These are phyloP conservation scores for Cercospora sp. DNA, from an alignment of 2,329 filamentous ascomycete species.

Conservation along the genomic window DNA sequence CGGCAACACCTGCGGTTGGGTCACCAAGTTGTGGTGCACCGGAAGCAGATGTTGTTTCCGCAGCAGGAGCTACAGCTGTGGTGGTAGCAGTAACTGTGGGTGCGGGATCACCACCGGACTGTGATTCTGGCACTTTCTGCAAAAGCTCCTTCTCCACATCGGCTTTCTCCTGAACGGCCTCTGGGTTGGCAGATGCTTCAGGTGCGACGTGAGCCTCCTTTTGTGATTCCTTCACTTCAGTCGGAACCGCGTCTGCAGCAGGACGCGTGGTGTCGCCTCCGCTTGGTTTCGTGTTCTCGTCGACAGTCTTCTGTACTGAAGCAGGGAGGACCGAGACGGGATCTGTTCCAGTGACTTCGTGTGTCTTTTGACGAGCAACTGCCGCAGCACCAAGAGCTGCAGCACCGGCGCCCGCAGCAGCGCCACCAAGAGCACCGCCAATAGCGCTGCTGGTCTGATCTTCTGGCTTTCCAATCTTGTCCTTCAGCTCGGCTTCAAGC, in stretches of 20 bases:
- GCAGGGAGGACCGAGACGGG: constrained; percentile 45
- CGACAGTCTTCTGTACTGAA: constrained; percentile 51
- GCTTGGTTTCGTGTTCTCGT: constrained; percentile 26
- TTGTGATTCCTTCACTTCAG: constrained; percentile 35
- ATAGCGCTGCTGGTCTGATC: constrained; percentile 30
- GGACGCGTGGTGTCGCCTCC: constrained; percentile 10
- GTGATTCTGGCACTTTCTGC: constrained; percentile 52
- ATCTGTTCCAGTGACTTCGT: constrained; percentile 48
- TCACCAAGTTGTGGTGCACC: constrained; percentile 37
- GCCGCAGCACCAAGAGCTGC: constrained; percentile 47
- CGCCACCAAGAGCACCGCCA: constrained; percentile 45
- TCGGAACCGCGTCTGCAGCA: constrained; percentile 29
- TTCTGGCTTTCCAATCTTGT: constrained; percentile 56
- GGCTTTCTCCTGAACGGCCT: constrained; percentile 73
- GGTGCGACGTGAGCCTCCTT: constrained; percentile 51
- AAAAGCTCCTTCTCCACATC: constrained; percentile 72
- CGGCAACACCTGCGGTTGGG: constrained; percentile 29
- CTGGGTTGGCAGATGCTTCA: constrained; percentile 69
- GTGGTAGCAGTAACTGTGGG: constrained; percentile 43
- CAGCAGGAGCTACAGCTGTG: constrained; percentile 38
- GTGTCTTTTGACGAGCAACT: constrained; percentile 42
- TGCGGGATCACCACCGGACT: constrained; percentile 48
- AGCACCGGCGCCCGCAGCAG: constrained; percentile 37
- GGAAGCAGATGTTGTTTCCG: constrained; percentile 27
- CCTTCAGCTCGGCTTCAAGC: constrained; percentile 69